Evolutionary conservation across 1,284 basidiomycete genomes (phyloP).

Genomic region (Ustilago shanxiensis): DNA sequence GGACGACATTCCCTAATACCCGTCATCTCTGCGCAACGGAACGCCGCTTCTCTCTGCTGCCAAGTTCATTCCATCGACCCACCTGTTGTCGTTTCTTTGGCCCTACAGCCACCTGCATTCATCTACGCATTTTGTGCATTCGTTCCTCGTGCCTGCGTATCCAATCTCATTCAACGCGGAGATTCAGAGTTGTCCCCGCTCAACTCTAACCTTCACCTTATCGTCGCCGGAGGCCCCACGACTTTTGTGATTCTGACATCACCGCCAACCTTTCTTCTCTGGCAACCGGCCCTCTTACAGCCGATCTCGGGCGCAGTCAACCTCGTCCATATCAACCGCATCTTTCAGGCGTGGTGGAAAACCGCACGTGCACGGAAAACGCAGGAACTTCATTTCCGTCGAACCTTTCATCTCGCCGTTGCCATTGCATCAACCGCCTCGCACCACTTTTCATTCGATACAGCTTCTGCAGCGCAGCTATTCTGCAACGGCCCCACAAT

Average conservation of each 20-base stretch:
- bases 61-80: neutral
- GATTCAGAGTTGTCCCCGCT: neutral
- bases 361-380: neutral
- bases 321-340: neutral
- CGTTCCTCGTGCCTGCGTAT: constrained; percentile 6
- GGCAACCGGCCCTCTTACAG: neutral
- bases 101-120: neutral
- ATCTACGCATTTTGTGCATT: neutral
- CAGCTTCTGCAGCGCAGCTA: neutral
- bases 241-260: neutral
- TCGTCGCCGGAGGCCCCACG: constrained; percentile 2
- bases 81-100: neutral
- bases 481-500: neutral
- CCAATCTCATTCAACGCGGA: neutral
- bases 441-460: neutral
- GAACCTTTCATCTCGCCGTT: neutral
- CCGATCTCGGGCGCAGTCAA: neutral
- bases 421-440: neutral
- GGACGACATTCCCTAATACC: neutral
- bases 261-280: neutral
- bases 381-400: constrained; percentile 5
- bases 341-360: neutral
- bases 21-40: neutral
- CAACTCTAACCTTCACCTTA: neutral
- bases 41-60: neutral